Evolutionary conservation across 805 yeast genomes (phyloP), one percentile per base, ranked within the genome.

Genomic region (Suhomyces tanzawaensis): DNA sequence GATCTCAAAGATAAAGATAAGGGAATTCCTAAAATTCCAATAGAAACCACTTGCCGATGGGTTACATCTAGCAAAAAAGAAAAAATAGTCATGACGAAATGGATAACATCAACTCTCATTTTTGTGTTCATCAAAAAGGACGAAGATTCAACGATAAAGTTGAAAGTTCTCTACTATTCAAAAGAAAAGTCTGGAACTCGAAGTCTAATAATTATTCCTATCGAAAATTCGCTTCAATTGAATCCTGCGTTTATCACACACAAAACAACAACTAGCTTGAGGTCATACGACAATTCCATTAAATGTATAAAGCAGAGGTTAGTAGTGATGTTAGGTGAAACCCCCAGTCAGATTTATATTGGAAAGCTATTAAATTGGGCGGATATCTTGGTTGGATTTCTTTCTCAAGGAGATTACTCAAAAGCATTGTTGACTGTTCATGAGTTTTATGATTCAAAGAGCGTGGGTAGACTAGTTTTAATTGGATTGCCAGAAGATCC

Each of bases 351-450:
- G 72, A 32, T 87, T 0, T 72, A 62, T 4, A 69, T 81, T 2
- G 95, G 90, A 0, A 66, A 77, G 17, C 58, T 79, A 12, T 64
- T 79, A 2, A 79, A 73, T 47, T 87, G 89, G 95, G 86, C 82
- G 0, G 90, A 84, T 46, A 64, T 69, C 19, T 56, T 85, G 1
- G 55, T 75, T 40, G 65, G 59, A 5, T 52, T 75, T 9, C 63
- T 87, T 33, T 64, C 74, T 8, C 47, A 59, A 2, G 77, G 74
- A 1, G 55, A 72, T 16, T 82, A 79, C 38, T 55, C 74, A 4
- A 62, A 57, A 2, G 90, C 95, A 0, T 65, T 86, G n/a, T 57
- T 63, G 2, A 62, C 72, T 12, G 82, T 85, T 0, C 63, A 73
- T 31, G 57, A 60, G 6, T 84, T 74, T 52, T 86, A 76, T 44